These are phyloP conservation scores for Prunus dulcis DNA, from an alignment of 306 rosid genomes.

Conservation along the genomic window DNA sequence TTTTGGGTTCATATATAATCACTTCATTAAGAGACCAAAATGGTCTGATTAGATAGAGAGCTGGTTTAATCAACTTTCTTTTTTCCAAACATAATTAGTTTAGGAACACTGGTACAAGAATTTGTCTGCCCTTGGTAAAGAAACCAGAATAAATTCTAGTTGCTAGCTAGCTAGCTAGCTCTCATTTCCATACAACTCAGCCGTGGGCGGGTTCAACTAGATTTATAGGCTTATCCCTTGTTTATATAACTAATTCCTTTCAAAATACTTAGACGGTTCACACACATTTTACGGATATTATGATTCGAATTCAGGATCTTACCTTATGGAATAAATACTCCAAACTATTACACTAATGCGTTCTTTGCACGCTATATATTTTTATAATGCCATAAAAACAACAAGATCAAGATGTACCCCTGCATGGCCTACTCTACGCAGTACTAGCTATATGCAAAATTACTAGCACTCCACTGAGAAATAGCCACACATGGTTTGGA, in stretches of 20 bases:
- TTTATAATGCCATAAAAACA: neutral
- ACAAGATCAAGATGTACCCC: neutral
- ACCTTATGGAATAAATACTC: fast-evolving
- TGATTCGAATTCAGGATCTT: too few species aligned
- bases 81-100: neutral
- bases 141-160: neutral
- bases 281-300: fast-evolving
- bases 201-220: neutral
- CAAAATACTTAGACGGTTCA: neutral
- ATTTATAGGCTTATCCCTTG: neutral
- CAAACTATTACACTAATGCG: too few species aligned
- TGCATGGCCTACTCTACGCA: neutral
- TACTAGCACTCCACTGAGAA: neutral
- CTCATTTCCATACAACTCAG: too few species aligned
- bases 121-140: neutral
- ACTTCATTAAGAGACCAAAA: neutral
- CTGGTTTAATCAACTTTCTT: neutral
- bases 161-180: neutral
- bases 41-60: neutral
- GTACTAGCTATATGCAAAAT: neutral
- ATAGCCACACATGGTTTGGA: neutral
- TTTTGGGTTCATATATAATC: constrained; percentile 16
- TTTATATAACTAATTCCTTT: neutral
- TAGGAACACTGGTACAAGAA: neutral
- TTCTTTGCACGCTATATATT: neutral